These are phyloP conservation scores for Nicotiana tabacum DNA, from an alignment of 257 asterid species.

Conservation along the genomic window DNA sequence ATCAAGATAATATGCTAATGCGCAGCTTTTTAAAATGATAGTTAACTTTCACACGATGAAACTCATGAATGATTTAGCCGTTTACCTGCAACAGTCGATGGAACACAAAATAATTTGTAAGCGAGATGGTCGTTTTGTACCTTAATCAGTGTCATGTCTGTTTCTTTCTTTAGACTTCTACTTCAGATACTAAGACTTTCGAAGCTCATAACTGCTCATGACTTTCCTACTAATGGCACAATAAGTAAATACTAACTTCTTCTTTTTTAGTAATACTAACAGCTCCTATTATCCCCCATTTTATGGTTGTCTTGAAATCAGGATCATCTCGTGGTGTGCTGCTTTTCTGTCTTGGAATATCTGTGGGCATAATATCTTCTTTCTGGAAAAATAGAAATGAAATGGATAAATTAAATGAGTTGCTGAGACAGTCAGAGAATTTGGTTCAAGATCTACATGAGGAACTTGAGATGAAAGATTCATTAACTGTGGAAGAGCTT, in stretches of 20 bases:
- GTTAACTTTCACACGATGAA: not conserved
- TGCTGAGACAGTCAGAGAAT: conserved; percentile 62
- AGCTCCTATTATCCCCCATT: not conserved
- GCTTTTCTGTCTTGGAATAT: conserved; percentile 62
- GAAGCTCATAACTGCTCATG: not conserved
- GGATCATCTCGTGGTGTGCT: conserved; percentile 47
- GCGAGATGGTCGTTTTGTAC: not conserved
- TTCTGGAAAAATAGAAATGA: conserved; percentile 49
- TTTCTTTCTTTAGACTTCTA: not conserved
- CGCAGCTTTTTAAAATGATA: not conserved
- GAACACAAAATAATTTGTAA: not conserved
- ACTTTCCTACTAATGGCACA: not conserved
- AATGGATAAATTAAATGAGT: conserved; percentile 43
- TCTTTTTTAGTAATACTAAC: not conserved
- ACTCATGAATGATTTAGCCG: not conserved
- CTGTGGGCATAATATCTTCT: conserved; percentile 61
- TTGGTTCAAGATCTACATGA: conserved; percentile 92
- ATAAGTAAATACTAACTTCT: not conserved
- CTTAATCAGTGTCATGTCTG: not conserved
- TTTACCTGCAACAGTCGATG: not conserved
- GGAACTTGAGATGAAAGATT: conserved; percentile 90
- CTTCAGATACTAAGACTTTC: not conserved
- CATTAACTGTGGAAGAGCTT: conserved; percentile 77
- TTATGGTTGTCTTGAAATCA: conserved; percentile 32
- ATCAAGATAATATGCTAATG: not conserved